Evolutionary conservation across 768 basidiomycete species (phyloP), one percentile per base, ranked within the genome.

Genomic region (Mycena chlorophos): DNA sequence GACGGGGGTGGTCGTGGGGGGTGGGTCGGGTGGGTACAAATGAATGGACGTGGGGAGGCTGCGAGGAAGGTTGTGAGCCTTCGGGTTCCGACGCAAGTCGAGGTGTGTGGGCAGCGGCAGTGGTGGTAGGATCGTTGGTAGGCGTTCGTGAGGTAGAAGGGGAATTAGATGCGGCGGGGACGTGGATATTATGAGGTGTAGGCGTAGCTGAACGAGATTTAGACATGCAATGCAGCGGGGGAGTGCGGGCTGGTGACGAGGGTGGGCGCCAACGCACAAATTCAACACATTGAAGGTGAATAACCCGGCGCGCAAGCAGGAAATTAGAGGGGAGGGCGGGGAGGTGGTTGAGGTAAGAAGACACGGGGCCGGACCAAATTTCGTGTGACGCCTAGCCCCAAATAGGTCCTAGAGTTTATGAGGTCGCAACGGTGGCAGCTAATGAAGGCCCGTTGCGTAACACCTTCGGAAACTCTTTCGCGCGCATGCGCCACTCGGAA

Each of bases 191-290:
- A 75, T n/a, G n/a, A n/a, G 70, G 72, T 55, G 68, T 74, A 60
- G 77, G 74, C 58, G 75, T 75, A 68, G 71, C 66, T 61, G 78
- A 76, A 69, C 72, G 75, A 55, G 77, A 78, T 63, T 71, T 70
- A 68, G 78, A 78, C 80, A 81, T 82, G 65, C 78, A 78, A 43
- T 43, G 40, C 40, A 43, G 40, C 40, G 40, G 22, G 14, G 14
- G 10, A 8, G 40, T 43, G 40, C 10, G 40, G 40, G 10, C 10
- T 43, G 40, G 12, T 12, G 40, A 16, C 8, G 40, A 43, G 12
- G 40, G 10, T 6, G 22, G 20, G 8, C 10, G 8, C 40, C 40
- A 43, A 43, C 40, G 40, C 40, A 43, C 40, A 43, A 43, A n/a
- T 43, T 43, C 40, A 43, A 43, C 40, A 20, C 40, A 43, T 43